phyloP scores from a whole-genome alignment of 176 grass and related monocot species.

The Bromus sterilis region DNA sequence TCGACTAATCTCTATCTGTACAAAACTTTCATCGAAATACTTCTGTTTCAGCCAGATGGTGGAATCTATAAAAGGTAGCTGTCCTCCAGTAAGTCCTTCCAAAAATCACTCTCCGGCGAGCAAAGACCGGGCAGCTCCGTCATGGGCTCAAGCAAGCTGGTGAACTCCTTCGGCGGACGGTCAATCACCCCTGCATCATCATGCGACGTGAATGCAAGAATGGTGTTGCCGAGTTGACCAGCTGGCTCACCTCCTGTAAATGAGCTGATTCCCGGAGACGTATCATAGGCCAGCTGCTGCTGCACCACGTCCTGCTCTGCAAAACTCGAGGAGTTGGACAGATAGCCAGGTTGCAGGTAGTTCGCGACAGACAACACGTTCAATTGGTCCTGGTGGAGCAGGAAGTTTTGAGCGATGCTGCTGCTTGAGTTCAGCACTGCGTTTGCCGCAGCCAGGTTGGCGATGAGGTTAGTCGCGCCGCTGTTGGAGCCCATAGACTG shows the following conservation, averaged over 20 bases:
- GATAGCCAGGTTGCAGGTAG: not conserved
- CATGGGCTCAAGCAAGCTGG: not conserved
- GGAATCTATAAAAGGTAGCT: not conserved
- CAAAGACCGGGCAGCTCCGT: conserved; percentile 1
- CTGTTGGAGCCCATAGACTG: not conserved
- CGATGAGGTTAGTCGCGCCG: not conserved
- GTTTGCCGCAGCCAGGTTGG: not conserved
- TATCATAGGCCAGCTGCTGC: not conserved
- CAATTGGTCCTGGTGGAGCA: conserved; percentile 8
- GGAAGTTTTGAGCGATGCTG: not conserved
- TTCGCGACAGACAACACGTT: not conserved
- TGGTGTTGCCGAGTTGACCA: not conserved
- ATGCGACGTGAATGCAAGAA: not conserved
- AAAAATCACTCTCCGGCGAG: conserved; percentile 32
- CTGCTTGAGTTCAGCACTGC: not conserved
- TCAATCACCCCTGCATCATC: not conserved
- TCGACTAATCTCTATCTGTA: too few species aligned
- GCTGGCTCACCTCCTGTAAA: not conserved
- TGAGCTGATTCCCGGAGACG: not conserved
- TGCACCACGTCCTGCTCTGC: not conserved
- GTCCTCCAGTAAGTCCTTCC: conserved; percentile 20
- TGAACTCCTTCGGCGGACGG: not conserved
- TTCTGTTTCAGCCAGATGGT: not conserved
- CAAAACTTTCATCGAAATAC: not conserved
- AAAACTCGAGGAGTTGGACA: not conserved